Evolutionary conservation across 1,139 yeast genomes (phyloP).

Genomic region (Entelexis paramagnoliae): DNA sequence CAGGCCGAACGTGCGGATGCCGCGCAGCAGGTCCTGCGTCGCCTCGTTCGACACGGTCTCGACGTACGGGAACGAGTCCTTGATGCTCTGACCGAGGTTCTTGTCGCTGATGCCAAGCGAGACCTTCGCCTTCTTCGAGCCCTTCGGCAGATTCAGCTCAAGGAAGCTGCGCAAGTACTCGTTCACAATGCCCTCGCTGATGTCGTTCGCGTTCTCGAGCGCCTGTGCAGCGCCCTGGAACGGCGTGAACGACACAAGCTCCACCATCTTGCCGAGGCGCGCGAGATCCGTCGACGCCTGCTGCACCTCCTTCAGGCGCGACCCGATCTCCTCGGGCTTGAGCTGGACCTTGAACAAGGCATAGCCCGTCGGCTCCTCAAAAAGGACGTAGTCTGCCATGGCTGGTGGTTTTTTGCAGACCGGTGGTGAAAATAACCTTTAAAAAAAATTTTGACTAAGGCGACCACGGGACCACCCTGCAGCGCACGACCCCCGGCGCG

Average conservation of each 20-base stretch:
- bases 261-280: conserved; percentile 84
- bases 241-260: conserved; percentile 91
- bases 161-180: conserved; percentile 82
- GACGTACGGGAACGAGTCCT: conserved; percentile 76
- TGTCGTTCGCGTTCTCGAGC: conserved; percentile 92
- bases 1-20: conserved; percentile 81
- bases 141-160: conserved; percentile 86
- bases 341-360: conserved; percentile 89
- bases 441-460: conserved; percentile 16
- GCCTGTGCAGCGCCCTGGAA: conserved; percentile 99
- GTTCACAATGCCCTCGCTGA: conserved; percentile 91
- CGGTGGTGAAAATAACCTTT: not conserved
- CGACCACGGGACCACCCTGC: conserved; percentile 5
- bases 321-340: conserved; percentile 90
- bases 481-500: no score
- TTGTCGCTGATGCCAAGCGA: conserved; percentile 85
- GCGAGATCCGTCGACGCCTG: conserved; percentile 79
- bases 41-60: conserved; percentile 87
- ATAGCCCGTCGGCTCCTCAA: conserved; percentile 98
- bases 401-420: conserved; percentile 6
- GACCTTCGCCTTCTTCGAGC: conserved; percentile 48
- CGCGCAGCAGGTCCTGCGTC: conserved; percentile 91
- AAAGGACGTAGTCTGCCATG: conserved; percentile 72
- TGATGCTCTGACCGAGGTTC: conserved; percentile 92
- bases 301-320: conserved; percentile 89